These are phyloP conservation scores for Pterula multifida DNA, from an alignment of 1,284 basidiomycete species.

Conservation along the genomic window DNA sequence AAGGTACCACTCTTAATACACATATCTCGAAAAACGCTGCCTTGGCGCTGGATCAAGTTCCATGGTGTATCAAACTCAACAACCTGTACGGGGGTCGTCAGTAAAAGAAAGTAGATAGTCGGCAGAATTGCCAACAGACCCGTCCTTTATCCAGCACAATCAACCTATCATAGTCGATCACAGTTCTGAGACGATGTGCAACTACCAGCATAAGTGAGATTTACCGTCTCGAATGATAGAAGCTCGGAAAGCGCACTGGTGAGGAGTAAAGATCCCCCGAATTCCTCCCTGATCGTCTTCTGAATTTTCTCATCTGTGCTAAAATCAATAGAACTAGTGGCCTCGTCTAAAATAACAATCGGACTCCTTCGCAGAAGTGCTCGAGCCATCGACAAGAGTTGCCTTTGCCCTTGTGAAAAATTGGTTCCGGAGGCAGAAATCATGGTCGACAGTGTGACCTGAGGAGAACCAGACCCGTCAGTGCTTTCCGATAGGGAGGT, in stretches of 20 bases:
- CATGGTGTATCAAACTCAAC: constrained; percentile 78
- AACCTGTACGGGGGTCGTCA: constrained; percentile 23
- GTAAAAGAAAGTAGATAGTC: background rate
- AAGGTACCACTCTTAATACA: constrained; percentile 76
- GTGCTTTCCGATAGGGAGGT: constrained; percentile 23
- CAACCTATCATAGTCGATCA: constrained; percentile 72
- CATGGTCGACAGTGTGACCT: constrained; percentile 55
- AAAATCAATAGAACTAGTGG: constrained; percentile 68
- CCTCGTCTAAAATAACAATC: constrained; percentile 78
- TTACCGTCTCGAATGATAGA: background rate
- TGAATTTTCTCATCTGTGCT: constrained; percentile 73
- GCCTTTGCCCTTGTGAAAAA: constrained; percentile 78
- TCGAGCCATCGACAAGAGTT: constrained; percentile 72
- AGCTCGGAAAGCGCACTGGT: constrained; percentile 28
- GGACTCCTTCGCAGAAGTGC: constrained; percentile 66
- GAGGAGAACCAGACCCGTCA: constrained; percentile 37
- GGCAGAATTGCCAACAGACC: constrained; percentile 17
- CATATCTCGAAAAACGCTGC: constrained; percentile 68
- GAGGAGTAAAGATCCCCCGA: constrained; percentile 46
- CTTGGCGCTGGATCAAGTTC: constrained; percentile 61
- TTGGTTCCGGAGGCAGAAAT: constrained; percentile 74
- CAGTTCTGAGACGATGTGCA: constrained; percentile 60
- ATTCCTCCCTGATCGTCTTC: constrained; percentile 70
- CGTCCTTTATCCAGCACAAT: constrained; percentile 74
- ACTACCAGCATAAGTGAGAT: constrained; percentile 21